Percentiles rank a stretch among this genome's conserved stretches.
Evolutionary conservation across 352 stramenopile genomes (phyloP).

Genomic region (Pelagophyceae sp.): DNA sequence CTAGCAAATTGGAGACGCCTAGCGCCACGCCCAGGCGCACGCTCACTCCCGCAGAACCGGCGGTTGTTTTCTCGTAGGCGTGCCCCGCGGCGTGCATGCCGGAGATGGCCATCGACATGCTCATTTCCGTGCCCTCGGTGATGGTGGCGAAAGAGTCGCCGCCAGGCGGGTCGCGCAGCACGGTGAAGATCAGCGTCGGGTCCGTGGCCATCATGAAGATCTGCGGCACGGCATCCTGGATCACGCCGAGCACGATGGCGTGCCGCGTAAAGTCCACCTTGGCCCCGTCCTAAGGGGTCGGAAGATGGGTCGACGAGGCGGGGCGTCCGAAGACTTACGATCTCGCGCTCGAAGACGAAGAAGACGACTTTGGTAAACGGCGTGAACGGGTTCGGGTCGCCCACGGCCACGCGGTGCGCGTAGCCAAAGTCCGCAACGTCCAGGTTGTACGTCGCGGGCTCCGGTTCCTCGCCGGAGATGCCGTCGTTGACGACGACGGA

Average conservation of each 20-base stretch:
- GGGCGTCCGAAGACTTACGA: background rate
- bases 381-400: background rate
- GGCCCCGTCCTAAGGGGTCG: no score
- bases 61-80: no score
- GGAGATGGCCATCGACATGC: background rate
- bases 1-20: background rate
- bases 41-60: background rate
- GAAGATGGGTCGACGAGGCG: no score
- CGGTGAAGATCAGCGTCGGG: no score
- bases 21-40: background rate
- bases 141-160: background rate
- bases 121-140: background rate
- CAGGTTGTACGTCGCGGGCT: background rate
- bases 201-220: background rate
- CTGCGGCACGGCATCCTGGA: background rate
- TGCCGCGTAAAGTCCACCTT: no score
- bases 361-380: background rate
- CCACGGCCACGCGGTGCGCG: background rate
- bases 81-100: no score
- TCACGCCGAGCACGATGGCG: no score
- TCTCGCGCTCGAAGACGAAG: background rate
- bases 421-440: background rate
- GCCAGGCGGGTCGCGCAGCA: slow-evolving; percentile 5
- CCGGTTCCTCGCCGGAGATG: background rate
- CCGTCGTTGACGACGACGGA: no score